These are phyloP conservation scores for Alternaria triticina DNA, from an alignment of 2,329 filamentous ascomycete species.

Conservation along the genomic window DNA sequence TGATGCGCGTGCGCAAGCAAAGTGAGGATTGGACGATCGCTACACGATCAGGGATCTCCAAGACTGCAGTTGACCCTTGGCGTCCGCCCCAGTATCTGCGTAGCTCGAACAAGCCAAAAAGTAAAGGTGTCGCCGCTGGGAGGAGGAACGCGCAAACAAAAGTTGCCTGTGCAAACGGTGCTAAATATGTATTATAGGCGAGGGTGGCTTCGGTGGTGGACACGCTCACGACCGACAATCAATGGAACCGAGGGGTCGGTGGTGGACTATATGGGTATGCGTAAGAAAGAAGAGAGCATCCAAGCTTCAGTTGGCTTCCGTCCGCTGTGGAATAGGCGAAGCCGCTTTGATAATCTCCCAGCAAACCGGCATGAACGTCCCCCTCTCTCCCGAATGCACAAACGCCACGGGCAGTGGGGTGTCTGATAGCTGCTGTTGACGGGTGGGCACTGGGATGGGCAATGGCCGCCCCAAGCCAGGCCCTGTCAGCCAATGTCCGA, in stretches of 20 bases:
- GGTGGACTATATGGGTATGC: slow-evolving; percentile 20
- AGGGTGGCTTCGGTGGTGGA: slow-evolving; percentile 1
- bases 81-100: slow-evolving; percentile 18
- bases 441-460: slow-evolving; percentile 1
- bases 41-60: slow-evolving; percentile 30
- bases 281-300: background rate
- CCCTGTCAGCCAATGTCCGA: slow-evolving; percentile 34
- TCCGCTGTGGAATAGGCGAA: background rate
- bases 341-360: slow-evolving; percentile 19
- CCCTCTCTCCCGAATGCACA: slow-evolving; percentile 1
- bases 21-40: slow-evolving; percentile 23
- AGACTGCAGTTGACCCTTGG: slow-evolving; percentile 29
- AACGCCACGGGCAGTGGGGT: slow-evolving; percentile 37
- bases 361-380: slow-evolving; percentile 13
- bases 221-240: background rate
- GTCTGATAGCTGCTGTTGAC: slow-evolving; percentile 30
- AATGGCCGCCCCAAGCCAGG: background rate
- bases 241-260: slow-evolving; percentile 18
- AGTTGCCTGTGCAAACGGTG: background rate
- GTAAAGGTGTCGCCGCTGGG: slow-evolving; percentile 13
- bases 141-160: slow-evolving; percentile 2
- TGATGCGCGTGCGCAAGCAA: slow-evolving; percentile 21
- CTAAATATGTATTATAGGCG: slow-evolving; percentile 2
- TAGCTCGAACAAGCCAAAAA: slow-evolving; percentile 11
- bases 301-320: slow-evolving; percentile 5